Conservation (phyloP, 768 basidiomycete genomes). For the Mycena haematopus region DNA sequence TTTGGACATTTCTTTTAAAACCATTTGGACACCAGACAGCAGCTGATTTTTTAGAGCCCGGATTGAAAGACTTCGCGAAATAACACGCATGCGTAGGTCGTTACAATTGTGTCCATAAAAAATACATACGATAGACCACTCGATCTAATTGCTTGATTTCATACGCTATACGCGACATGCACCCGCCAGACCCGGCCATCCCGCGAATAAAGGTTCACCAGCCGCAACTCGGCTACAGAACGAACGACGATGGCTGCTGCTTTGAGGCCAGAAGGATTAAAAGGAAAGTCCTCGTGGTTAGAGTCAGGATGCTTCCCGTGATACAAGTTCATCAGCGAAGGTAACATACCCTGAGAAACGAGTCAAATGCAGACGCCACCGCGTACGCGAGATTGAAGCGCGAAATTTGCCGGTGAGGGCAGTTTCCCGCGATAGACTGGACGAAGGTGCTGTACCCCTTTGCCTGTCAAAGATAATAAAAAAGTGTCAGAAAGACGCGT, state of each 20-base stretch:
- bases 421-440: slow-evolving; percentile 26
- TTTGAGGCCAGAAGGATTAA: slow-evolving; percentile 26
- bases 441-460: slow-evolving; percentile 29
- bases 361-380: slow-evolving; percentile 22
- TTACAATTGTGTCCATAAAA: slow-evolving; percentile 2
- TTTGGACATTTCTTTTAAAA: background rate
- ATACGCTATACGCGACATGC: slow-evolving; percentile 28
- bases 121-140: slow-evolving; percentile 1
- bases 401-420: slow-evolving; percentile 22
- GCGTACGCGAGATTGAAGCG: slow-evolving; percentile 30
- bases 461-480: slow-evolving; percentile 17
- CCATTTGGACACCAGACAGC: background rate
- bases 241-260: slow-evolving; percentile 30
- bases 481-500: background rate
- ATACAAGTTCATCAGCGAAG: too few species aligned
- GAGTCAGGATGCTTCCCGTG: background rate
- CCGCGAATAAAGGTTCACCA: slow-evolving; percentile 30
- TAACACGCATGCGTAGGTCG: background rate
- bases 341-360: slow-evolving; percentile 22
- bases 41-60: background rate
- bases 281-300: slow-evolving; percentile 16
- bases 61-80: too few species aligned
- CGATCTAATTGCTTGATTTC: background rate
- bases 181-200: slow-evolving; percentile 27
- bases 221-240: slow-evolving; percentile 23